phyloP scores from a whole-genome alignment of 192 early-diverging fungal genomes.

The Glomus cerebriforme region DNA sequence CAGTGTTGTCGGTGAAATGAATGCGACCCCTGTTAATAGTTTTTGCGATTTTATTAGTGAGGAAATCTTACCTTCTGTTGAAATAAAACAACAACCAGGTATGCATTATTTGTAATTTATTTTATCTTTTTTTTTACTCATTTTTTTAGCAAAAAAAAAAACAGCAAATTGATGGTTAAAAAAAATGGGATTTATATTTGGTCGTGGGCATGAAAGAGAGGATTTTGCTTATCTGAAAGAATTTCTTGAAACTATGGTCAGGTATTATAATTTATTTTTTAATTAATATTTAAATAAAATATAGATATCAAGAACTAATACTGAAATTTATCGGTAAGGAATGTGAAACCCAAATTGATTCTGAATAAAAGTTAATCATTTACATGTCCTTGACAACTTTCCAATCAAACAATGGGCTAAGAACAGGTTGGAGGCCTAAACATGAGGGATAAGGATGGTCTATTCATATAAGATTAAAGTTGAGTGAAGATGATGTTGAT shows the following conservation, averaged over 20 bases:
- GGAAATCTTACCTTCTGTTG: neutral
- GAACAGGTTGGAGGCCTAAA: neutral
- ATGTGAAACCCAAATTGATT: slow-evolving; percentile 4
- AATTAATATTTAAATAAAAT: too few relatives aligned
- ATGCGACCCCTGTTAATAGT: neutral
- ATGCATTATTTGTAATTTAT: neutral
- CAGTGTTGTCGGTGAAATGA: too few relatives aligned
- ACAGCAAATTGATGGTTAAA: slow-evolving; percentile 13
- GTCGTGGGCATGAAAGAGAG: neutral
- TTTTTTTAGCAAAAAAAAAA: neutral
- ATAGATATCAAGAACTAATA: neutral
- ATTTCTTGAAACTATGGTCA: too few relatives aligned
- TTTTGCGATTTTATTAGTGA: neutral
- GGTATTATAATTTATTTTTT: too few relatives aligned
- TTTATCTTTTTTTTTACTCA: neutral
- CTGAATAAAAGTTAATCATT: neutral
- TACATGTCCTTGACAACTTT: slow-evolving; percentile 11
- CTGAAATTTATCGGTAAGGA: neutral
- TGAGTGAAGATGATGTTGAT: too few relatives aligned
- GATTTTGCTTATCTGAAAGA: neutral
- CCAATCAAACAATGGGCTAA: slow-evolving; percentile 6
- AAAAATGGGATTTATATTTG: slow-evolving; percentile 15
- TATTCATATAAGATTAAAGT: slow-evolving; percentile 5
- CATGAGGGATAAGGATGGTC: neutral
- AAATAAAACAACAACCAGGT: neutral